Conservation (phyloP, 768 basidiomycete species). For the Mycena epipterygia region DNA sequence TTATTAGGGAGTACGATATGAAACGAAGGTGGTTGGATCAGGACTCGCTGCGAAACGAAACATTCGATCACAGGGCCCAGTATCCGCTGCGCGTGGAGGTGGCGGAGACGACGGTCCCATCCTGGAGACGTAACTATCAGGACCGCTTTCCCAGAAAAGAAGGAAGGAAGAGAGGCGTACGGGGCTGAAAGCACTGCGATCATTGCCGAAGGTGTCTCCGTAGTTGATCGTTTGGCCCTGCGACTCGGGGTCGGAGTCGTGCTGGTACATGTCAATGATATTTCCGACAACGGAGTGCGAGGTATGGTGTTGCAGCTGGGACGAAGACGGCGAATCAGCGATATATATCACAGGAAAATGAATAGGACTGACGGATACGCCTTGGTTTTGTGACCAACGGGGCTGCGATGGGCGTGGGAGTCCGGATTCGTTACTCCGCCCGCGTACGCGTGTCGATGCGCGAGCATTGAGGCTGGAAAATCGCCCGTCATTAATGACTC, state of each 20-base stretch:
- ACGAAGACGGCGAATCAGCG: no score
- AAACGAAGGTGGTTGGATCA: conserved; percentile 4
- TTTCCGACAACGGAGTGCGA: conserved; percentile 23
- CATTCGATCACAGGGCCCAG: conserved; percentile 33
- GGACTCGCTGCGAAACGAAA: background rate
- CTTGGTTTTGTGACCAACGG: conserved; percentile 3
- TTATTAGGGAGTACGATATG: background rate
- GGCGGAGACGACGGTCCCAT: conserved; percentile 30
- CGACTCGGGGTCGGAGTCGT: background rate
- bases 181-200: conserved; percentile 37
- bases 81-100: conserved; percentile 31
- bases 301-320: background rate
- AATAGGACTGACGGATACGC: conserved; percentile 13
- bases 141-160: background rate
- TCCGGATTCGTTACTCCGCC: background rate
- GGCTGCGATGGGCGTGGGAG: background rate
- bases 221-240: conserved; percentile 14
- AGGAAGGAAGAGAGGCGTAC: conserved; percentile 2
- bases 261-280: conserved; percentile 35
- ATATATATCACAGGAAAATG: background rate
- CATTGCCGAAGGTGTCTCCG: conserved; percentile 19
- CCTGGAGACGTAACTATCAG: conserved; percentile 12
- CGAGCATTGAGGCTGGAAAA: conserved; percentile 33
- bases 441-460: conserved; percentile 15
- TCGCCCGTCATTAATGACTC: background rate